A percentile compares a stretch with the other conserved stretches of the same genome.
Evolutionary conservation across 2,329 filamentous ascomycete genomes (phyloP).

Genomic region (Monascus ruber): DNA sequence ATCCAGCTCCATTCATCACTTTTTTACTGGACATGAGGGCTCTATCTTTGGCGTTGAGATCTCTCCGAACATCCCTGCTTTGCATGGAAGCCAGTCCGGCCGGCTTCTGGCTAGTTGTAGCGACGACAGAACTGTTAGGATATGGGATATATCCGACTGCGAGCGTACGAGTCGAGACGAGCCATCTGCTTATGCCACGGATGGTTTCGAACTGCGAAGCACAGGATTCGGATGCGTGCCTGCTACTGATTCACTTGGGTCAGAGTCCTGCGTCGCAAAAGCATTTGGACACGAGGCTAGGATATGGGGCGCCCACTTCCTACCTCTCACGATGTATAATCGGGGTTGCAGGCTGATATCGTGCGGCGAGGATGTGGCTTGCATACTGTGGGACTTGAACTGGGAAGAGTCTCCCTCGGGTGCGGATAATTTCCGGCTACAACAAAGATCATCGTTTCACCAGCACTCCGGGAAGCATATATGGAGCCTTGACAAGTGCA

Average conservation of each 20-base stretch:
- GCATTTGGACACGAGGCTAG: slow-evolving; percentile 79
- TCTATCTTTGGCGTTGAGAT: slow-evolving; percentile 87
- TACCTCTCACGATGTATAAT: slow-evolving; percentile 19
- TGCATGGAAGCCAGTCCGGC: slow-evolving; percentile 27
- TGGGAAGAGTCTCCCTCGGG: slow-evolving; percentile 17
- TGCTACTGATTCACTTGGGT: slow-evolving; percentile 20
- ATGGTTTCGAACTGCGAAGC: slow-evolving; percentile 34
- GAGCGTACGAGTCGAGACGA: slow-evolving; percentile 18
- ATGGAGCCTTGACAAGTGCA: slow-evolving; percentile 55
- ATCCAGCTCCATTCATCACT: slow-evolving; percentile 38
- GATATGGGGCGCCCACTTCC: slow-evolving; percentile 77
- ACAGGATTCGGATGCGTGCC: slow-evolving; percentile 50
- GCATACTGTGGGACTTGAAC: slow-evolving; percentile 56
- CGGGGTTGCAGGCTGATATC: slow-evolving; percentile 33
- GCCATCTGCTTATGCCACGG: slow-evolving; percentile 24
- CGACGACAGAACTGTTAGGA: slow-evolving; percentile 77
- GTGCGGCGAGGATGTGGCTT: slow-evolving; percentile 73
- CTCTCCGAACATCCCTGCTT: slow-evolving; percentile 43
- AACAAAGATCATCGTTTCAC: slow-evolving; percentile 43
- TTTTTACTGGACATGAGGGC: slow-evolving; percentile 66
- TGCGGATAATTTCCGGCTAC: slow-evolving; percentile 12
- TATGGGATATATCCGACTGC: slow-evolving; percentile 70
- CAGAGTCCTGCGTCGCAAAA: slow-evolving; percentile 49
- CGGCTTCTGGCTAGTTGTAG: slow-evolving; percentile 83
- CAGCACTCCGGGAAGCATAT: slow-evolving; percentile 82